Conservation (phyloP, 2,329 filamentous ascomycete genomes). For the Tolypocladium inflatum region DNA sequence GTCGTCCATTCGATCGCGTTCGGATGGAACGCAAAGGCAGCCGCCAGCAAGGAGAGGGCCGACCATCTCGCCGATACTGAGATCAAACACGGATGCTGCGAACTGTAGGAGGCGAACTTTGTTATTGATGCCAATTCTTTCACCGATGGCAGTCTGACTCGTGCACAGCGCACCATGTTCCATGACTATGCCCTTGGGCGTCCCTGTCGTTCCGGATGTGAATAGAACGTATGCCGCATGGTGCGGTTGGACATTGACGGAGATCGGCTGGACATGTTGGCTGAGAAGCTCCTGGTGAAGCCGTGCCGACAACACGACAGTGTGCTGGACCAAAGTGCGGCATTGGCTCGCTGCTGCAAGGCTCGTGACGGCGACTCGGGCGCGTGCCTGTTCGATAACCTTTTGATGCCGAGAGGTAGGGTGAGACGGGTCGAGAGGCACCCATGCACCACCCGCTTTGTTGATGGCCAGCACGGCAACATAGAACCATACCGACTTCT, state of each 20-base stretch:
- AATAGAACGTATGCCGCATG: constrained; percentile 41
- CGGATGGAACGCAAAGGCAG: constrained; percentile 4
- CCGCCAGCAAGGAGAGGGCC: constrained; percentile 1
- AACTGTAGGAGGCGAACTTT: constrained; percentile 3
- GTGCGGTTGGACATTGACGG: too few relatives aligned
- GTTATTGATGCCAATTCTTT: too few relatives aligned
- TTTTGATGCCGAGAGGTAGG: too few relatives aligned
- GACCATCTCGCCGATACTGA: constrained; percentile 3
- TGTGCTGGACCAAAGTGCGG: not conserved
- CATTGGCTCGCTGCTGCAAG: not conserved
- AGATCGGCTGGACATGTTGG: not conserved
- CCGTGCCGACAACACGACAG: too few relatives aligned
- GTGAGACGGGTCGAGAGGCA: constrained; percentile 4
- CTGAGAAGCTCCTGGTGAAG: not conserved
- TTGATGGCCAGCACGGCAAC: constrained; percentile 14
- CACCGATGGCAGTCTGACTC: not conserved
- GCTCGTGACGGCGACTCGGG: not conserved
- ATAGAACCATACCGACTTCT: constrained; percentile 20
- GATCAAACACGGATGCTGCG: constrained; percentile 6
- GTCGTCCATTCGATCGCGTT: not conserved
- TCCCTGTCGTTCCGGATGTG: constrained; percentile 49
- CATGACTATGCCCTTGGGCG: constrained; percentile 45
- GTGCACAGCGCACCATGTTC: not conserved
- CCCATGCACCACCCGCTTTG: constrained; percentile 1
- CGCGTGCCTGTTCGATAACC: too few relatives aligned